A percentile compares a stretch with the other conserved stretches of the same genome.
These are phyloP conservation scores for Psilocybe subaeruginosa DNA, from an alignment of 768 basidiomycete species.

Conservation along the genomic window DNA sequence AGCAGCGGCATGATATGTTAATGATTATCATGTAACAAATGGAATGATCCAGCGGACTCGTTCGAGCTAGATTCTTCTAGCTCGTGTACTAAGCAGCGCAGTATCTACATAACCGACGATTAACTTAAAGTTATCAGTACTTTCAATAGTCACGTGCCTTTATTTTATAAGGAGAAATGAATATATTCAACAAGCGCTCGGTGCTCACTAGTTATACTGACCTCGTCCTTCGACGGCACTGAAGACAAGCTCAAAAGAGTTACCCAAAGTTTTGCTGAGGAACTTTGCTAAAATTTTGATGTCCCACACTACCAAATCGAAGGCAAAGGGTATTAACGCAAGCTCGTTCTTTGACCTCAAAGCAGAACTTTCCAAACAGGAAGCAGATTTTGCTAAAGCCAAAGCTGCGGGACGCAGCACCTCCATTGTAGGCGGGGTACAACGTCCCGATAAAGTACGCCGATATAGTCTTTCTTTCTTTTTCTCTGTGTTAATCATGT, in stretches of 20 bases:
- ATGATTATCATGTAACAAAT: neutral
- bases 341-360: constrained; percentile 85
- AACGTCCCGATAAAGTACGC: constrained; percentile 71
- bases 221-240: too few species aligned
- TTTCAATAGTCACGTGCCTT: too few species aligned
- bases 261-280: too few species aligned
- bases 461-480: neutral
- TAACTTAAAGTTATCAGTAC: too few species aligned
- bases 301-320: constrained; percentile 61
- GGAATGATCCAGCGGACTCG: neutral
- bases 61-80: too few species aligned
- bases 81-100: too few species aligned
- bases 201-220: too few species aligned
- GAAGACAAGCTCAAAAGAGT: too few species aligned
- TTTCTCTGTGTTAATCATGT: neutral
- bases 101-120: too few species aligned
- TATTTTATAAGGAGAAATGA: too few species aligned
- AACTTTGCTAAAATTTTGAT: constrained; percentile 21
- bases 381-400: constrained; percentile 57
- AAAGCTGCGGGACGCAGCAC: constrained; percentile 62
- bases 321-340: constrained; percentile 70
- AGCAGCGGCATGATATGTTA: constrained; percentile 10
- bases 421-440: constrained; percentile 61
- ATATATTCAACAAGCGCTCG: too few species aligned
- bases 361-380: constrained; percentile 67